Base-by-base conservation (phyloP, 352 stramenopile species). In the Globisporangium splendens region DNA sequence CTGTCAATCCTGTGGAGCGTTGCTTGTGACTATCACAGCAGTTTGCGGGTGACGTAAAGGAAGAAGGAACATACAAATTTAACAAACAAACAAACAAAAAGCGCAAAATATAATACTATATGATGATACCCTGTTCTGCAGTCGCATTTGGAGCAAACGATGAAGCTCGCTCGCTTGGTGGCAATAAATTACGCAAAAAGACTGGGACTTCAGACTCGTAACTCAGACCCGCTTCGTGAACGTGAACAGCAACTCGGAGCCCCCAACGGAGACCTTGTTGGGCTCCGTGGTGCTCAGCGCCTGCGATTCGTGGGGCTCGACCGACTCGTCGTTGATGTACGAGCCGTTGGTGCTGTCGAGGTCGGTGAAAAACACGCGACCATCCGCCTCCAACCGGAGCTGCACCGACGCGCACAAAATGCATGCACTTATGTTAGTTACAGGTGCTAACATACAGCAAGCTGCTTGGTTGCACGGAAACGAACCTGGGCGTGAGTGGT, bases 341-440 rank as follows among this genome's bases (percentile, higher is more conserved):
- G 81, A 87, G 22, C 86, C 86, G 54, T 95, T 95, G 3, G 86
- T 95, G 63, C 83, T 93, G 49, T 92, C 84, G 28, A 89, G 63
- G 61, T 95, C 86, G 22, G 74, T 84, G 54, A 88, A 89, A 48
- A 86, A 70, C 21, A 95, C 21, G 56, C 75, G 65, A 5, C 81
- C 79, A 28, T 81, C 69, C 13, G 70, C 50, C 47, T 92, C 72
- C 74, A 93, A 63, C 47, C 82, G 83, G 46, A 92, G 66, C 83
- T 92, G 50, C 14, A 50, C 8, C 3, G 46, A 14, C 28, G 10
- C 28, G 10, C 10, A 35, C 28, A 44, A 4, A 44, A 39, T 12
- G 43, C 28, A 35, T 35, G 28, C 7, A 11, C 5, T 4, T 35
- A 35, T 10, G 28, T 35, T 11, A 35, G 28, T 35, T 0, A 8